These are phyloP conservation scores for Aspergillus flavus DNA, from an alignment of 2,329 filamentous ascomycete species.

Conservation along the genomic window DNA sequence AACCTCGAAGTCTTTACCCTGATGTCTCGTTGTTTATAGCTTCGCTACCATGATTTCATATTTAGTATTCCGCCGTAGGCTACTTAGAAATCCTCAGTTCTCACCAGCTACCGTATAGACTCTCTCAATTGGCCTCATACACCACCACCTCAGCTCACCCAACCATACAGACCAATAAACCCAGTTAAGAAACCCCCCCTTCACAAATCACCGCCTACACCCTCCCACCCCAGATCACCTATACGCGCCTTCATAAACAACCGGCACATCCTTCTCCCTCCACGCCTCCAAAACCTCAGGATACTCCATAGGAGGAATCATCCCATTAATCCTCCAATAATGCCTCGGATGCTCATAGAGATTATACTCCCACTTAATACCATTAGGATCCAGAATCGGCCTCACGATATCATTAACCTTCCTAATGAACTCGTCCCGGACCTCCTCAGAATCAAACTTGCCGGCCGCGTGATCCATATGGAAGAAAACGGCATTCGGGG, in stretches of 20 bases:
- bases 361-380: conserved; percentile 18
- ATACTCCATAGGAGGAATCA: conserved; percentile 9
- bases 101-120: no score
- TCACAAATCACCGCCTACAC: no score
- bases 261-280: neutral
- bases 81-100: no score
- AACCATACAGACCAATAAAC: no score
- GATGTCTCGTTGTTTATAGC: no score
- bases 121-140: no score
- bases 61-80: no score
- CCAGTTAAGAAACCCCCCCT: no score
- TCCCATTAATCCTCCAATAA: conserved; percentile 16
- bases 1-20: no score
- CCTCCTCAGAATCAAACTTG: conserved; percentile 7
- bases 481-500: conserved; percentile 2
- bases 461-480: conserved; percentile 12
- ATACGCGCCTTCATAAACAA: neutral
- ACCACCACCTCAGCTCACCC: no score
- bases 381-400: conserved; percentile 8
- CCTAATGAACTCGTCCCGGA: conserved; percentile 4
- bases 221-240: no score
- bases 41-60: no score
- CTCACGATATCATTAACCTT: neutral
- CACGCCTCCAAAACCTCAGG: neutral
- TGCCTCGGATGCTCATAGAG: conserved; percentile 12